Base-by-base conservation (phyloP, 1,139 yeast genomes). In the Hansenula sp. region DNA sequence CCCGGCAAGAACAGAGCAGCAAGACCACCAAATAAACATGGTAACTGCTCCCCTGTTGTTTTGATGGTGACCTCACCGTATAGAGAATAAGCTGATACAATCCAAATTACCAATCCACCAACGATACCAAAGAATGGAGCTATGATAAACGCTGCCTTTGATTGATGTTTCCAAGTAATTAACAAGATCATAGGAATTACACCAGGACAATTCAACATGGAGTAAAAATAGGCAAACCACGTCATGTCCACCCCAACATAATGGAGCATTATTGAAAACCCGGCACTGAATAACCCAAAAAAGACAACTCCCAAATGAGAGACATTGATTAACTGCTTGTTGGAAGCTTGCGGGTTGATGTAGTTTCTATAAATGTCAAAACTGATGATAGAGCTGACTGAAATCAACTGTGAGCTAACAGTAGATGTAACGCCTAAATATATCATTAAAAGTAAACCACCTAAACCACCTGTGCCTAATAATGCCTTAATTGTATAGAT, bases 371-470 rank as follows among this genome's bases (percentile, higher is more conserved):
- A 75, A 45, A 75, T 65, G 60, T 75, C 80, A 54, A 72, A 75
- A 35, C 78, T 69, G 53, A 67, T 63, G 40, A 75, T 67, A 11
- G 78, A 69, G 5, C 77, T 71, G 4, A 74, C 76, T 7, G 79
- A 74, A 59, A 75, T 70, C 51, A 73, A 66, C 57, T 75, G 78
- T 13, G 79, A 76, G 41, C 75, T 68, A 72, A 74, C 71, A 42
- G 80, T 78, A 13, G 78, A 72, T 2, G 80, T 75, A 13, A 70
- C 76, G 28, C 79, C 76, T 70, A 75, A 70, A 54, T 72, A 75
- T 6, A 74, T 67, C 57, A 72, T 59, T 43, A 75, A 58, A 38
- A 75, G 63, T 9, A 74, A 62, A 41, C 72, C 57, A 24, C 72
- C 77, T 10, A 76, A 77, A 39, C 78, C 78, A 36, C 76, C 74